A percentile compares a stretch with the other conserved stretches of the same genome.
These are phyloP conservation scores for Fusarium compactum DNA, from an alignment of 2,329 filamentous ascomycete genomes.

Conservation along the genomic window DNA sequence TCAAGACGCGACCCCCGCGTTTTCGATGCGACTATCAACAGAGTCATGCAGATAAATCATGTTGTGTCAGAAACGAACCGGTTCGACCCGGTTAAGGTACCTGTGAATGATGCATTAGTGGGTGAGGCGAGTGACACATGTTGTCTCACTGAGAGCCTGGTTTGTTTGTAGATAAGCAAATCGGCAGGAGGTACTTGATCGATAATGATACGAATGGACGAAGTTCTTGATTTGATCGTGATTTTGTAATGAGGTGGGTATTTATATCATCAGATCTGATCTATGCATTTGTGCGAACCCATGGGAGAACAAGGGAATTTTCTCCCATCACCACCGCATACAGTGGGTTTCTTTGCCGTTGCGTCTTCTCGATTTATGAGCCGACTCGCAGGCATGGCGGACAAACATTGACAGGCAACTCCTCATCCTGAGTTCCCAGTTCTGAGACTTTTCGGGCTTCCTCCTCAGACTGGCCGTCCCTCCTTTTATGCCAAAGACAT, in stretches of 20 bases:
- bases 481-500: not conserved
- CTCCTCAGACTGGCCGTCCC: not conserved
- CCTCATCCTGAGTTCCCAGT: not conserved
- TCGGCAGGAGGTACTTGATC: accelerated
- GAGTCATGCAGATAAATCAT: constrained; percentile 19
- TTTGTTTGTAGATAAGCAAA: not conserved
- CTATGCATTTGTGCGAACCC: not conserved
- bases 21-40: constrained; percentile 6
- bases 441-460: not conserved
- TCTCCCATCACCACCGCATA: not conserved
- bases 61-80: constrained; percentile 9
- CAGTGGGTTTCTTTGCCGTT: not conserved
- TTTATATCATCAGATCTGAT: not conserved
- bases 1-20: constrained; percentile 27
- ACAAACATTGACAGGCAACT: not conserved
- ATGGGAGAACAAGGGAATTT: not conserved
- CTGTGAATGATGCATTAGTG: not conserved
- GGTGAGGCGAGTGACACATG: not conserved
- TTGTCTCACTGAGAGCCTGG: not conserved
- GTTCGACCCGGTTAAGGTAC: constrained; percentile 9
- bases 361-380: not conserved
- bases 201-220: not conserved
- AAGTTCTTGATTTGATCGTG: not conserved
- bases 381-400: not conserved
- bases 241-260: not conserved